Base-by-base conservation (phyloP, 495 filamentous ascomycete species). In the Durotheca rogersii region DNA sequence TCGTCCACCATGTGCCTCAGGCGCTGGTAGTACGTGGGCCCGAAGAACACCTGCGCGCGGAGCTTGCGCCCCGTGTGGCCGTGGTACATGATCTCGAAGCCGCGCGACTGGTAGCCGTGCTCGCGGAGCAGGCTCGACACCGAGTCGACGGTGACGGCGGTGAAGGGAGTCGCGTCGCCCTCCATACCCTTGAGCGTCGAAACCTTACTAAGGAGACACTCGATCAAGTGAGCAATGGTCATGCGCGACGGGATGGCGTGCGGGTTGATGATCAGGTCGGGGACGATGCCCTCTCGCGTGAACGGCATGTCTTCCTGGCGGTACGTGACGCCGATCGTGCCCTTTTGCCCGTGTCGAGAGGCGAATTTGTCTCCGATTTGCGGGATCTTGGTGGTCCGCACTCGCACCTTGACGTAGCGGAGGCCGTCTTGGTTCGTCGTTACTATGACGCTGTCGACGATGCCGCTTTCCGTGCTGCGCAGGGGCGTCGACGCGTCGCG, bases 291-390 rank as follows among this genome's bases (percentile, higher is more conserved):
- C 69, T 96, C 88, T 32, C 82, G 75, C 4, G 90, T 94, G 70
- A 97, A 99, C 0, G 94, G 94, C 93, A 99, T 99, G 62, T 99
- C 94, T 70, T 97, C 93, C 56, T 94, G 88, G 9, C 91, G 81
- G 69, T 89, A 97, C 0, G 93, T 97, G 63, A 99, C 93, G 78
- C 93, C 93, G 66, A 99, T 95, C 1, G 94, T 97, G 67, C 93
- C 93, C 74, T 99, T 99, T 67, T 99, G 93, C 53, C 93, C 93
- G 81, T 99, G 93, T 68, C 93, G 89, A 47, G 94, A 97, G 0
- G 93, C 94, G 67, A 99, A 99, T 68, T 99, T 99, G 72, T 99
- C 93, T 56, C 93, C 93, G 67, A 99, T 97, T 68, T 99, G 94
- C 2, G 93, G 93, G 19, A 96, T 81, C 78, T 97, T 97, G 30